Conservation (phyloP, 345 rosid genomes). For the Psidium friedrichsthalianum region DNA sequence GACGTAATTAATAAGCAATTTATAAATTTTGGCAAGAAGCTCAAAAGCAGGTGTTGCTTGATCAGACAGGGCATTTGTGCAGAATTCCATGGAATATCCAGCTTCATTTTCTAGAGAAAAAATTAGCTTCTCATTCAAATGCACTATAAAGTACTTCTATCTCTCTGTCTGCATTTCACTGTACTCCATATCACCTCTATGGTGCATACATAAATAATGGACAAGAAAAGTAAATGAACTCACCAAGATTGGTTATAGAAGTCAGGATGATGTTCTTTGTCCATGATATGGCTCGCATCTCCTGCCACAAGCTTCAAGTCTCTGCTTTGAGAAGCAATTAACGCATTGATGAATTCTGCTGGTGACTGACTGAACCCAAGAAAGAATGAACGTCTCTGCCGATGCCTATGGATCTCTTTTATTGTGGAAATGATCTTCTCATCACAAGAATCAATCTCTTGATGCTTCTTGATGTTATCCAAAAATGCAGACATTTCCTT, state of each 20-base stretch:
- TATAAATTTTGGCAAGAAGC: neutral
- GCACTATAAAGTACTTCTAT: neutral
- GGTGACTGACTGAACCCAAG: constrained; percentile 16
- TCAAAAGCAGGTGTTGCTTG: neutral
- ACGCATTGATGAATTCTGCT: constrained; percentile 7
- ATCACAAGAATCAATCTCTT: constrained; percentile 10
- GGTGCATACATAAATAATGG: neutral
- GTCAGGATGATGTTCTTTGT: constrained; percentile 8
- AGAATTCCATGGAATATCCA: neutral
- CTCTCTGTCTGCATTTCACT: neutral
- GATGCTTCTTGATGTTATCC: neutral
- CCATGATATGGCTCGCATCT: constrained; percentile 5
- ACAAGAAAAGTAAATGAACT: neutral
- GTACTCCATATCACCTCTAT: neutral
- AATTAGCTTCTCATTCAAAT: neutral
- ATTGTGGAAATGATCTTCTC: constrained; percentile 4
- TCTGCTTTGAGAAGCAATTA: constrained; percentile 12
- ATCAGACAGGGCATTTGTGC: neutral
- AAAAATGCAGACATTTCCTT: constrained; percentile 7
- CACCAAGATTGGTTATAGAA: constrained; percentile 15
- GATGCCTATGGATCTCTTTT: constrained; percentile 7
- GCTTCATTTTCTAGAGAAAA: neutral
- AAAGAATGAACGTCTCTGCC: constrained; percentile 9
- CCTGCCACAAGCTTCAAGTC: constrained; percentile 11
- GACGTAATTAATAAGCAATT: neutral